These are phyloP conservation scores for Glarea lozoyensis DNA, from an alignment of 495 filamentous ascomycete species.

Conservation along the genomic window DNA sequence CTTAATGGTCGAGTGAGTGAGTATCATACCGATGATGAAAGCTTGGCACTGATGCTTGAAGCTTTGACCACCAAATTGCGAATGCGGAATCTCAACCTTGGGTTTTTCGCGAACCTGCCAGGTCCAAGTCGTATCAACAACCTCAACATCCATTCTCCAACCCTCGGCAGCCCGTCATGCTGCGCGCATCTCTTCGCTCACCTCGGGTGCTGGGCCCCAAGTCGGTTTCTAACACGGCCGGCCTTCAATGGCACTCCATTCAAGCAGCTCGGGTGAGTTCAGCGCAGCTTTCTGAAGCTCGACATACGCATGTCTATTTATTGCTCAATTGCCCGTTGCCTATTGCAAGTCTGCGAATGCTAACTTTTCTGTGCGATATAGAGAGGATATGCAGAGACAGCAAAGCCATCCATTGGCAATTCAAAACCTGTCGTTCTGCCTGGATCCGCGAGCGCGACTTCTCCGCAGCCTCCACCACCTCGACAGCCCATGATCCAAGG, in stretches of 20 bases:
- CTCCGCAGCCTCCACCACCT: constrained; percentile 37
- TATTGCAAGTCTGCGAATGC: too few relatives aligned
- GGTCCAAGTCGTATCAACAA: too few relatives aligned
- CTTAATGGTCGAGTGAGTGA: too few relatives aligned
- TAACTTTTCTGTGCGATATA: constrained; percentile 18
- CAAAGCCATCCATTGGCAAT: constrained; percentile 39
- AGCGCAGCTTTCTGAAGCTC: too few relatives aligned
- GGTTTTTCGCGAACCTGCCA: too few relatives aligned
- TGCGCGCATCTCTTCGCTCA: constrained; percentile 56
- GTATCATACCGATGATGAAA: too few relatives aligned
- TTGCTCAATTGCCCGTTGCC: too few relatives aligned
- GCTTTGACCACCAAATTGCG: too few relatives aligned
- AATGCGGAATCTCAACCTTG: too few relatives aligned
- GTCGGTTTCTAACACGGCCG: constrained; percentile 34
- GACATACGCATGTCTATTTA: too few relatives aligned
- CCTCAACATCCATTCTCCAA: constrained; percentile 7
- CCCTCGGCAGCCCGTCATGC: constrained; percentile 51
- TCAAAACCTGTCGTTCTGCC: constrained; percentile 46
- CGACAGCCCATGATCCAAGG: too few relatives aligned
- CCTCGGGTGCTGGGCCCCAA: constrained; percentile 43
- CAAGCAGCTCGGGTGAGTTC: constrained; percentile 23
- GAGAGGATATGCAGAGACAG: constrained; percentile 51
- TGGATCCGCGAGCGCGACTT: constrained; percentile 44
- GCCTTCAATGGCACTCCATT: constrained; percentile 48
- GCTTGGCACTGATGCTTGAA: too few relatives aligned